Evolutionary conservation across 2,329 filamentous ascomycete species (phyloP).

Genomic region (Fusarium sp.): DNA sequence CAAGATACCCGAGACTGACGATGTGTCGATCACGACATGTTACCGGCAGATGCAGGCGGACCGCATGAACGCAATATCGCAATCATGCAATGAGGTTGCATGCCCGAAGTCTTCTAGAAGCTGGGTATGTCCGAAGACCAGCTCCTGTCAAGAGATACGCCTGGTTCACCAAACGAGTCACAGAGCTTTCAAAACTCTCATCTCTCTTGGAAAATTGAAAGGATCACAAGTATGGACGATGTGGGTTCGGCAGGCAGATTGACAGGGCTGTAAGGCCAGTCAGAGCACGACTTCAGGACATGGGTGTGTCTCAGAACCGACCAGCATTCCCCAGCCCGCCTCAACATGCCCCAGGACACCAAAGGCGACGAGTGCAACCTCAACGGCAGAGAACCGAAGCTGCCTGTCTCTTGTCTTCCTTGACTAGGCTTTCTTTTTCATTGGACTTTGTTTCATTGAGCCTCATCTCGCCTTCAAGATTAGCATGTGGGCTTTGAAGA

Average conservation of each 20-base stretch:
- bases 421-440: constrained; percentile 22
- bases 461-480: constrained; percentile 45
- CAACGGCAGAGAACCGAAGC: constrained; percentile 33
- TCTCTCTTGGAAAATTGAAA: constrained; percentile 41
- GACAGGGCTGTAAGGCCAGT: constrained; percentile 26
- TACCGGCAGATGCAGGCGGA: constrained; percentile 29
- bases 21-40: constrained; percentile 43
- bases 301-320: constrained; percentile 43
- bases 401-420: constrained; percentile 28
- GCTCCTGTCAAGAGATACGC: constrained; percentile 26
- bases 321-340: constrained; percentile 46
- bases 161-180: constrained; percentile 22
- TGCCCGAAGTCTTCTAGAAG: constrained; percentile 40
- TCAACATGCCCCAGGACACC: constrained; percentile 16
- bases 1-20: constrained; percentile 47
- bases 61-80: constrained; percentile 33
- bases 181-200: constrained; percentile 22
- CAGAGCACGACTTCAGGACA: constrained; percentile 19
- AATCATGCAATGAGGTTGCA: constrained; percentile 28
- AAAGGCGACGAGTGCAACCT: constrained; percentile 38
- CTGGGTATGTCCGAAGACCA: constrained; percentile 9
- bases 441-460: constrained; percentile 30
- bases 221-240: constrained; percentile 28
- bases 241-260: constrained; percentile 25
- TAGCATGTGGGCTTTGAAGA: constrained; percentile 40